Percentiles rank a stretch among this genome's conserved stretches.
Evolutionary conservation across 2,329 filamentous ascomycete genomes (phyloP).

Genomic region (Pestalotiopsis sp.): DNA sequence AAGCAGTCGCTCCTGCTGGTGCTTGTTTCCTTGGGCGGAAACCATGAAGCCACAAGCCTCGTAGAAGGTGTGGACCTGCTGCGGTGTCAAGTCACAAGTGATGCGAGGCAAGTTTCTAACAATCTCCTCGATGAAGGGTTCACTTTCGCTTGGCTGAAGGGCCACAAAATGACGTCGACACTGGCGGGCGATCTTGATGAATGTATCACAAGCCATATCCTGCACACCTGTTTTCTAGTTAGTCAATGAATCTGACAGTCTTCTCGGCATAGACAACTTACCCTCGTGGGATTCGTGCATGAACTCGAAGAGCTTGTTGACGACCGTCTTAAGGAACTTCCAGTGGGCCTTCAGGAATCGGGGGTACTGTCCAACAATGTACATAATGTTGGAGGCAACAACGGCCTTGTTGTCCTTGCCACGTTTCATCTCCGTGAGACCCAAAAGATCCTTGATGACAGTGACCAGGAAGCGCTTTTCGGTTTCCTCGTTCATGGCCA

Average conservation of each 20-base stretch:
- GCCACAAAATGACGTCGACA: constrained; percentile 97
- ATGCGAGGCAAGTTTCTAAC: constrained; percentile 95
- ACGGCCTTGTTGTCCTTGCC: constrained; percentile 99
- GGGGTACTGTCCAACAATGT: constrained; percentile 98
- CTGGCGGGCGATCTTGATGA: constrained; percentile 99
- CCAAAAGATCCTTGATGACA: constrained; percentile 96
- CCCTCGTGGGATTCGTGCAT: constrained; percentile 99
- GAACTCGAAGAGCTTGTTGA: constrained; percentile 99
- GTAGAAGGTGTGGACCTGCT: constrained; percentile 98
- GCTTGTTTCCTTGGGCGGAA: constrained; percentile 92
- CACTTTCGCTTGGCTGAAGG: constrained; percentile 88
- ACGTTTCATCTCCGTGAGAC: constrained; percentile 97
- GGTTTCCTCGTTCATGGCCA: constrained; percentile 99
- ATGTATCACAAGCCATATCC: constrained; percentile 99
- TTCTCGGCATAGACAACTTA: constrained; percentile 38
- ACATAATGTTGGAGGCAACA: constrained; percentile 99
- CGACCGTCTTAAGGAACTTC: constrained; percentile 99
- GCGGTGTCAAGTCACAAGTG: constrained; percentile 90
- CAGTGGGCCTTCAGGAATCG: constrained; percentile 98
- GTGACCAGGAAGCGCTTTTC: constrained; percentile 98
- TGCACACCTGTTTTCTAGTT: constrained; percentile 71
- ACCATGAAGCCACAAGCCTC: constrained; percentile 99
- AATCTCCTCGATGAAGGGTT: constrained; percentile 98
- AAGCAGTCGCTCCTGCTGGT: constrained; percentile 88
- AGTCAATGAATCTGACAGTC: constrained; percentile 18